Conservation (phyloP, 2,329 filamentous ascomycete species). For the Myriosclerotinia duriaeana region DNA sequence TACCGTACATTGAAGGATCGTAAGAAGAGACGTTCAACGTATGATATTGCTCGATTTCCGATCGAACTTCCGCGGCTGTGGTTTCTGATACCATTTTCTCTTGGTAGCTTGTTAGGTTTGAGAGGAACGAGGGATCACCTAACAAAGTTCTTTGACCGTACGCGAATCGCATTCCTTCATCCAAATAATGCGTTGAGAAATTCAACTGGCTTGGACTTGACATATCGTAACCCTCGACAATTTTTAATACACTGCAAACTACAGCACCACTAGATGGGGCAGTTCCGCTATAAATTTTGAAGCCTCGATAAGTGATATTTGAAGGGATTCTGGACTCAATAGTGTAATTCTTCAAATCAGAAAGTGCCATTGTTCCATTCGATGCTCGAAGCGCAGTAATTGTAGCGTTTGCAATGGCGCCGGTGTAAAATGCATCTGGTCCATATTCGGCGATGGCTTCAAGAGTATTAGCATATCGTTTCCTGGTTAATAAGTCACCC, state of each 20-base stretch:
- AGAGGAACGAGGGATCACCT: conserved; percentile 61
- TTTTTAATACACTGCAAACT: conserved; percentile 73
- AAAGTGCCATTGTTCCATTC: conserved; percentile 83
- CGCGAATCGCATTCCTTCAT: conserved; percentile 66
- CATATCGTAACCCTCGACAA: conserved; percentile 69
- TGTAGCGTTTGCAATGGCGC: conserved; percentile 70
- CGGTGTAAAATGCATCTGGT: conserved; percentile 70
- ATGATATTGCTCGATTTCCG: conserved; percentile 56
- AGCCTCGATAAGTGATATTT: conserved; percentile 66
- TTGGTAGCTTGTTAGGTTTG: conserved; percentile 60
- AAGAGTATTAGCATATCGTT: conserved; percentile 77
- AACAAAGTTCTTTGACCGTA: conserved; percentile 63
- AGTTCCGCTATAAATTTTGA: conserved; percentile 65
- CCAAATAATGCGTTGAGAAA: conserved; percentile 63
- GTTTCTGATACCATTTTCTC: conserved; percentile 50
- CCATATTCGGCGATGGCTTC: conserved; percentile 74
- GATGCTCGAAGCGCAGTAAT: conserved; percentile 64
- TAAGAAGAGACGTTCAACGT: conserved; percentile 62
- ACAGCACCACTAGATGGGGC: conserved; percentile 79
- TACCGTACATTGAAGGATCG: conserved; percentile 60
- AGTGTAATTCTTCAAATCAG: conserved; percentile 73
- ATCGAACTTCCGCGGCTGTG: conserved; percentile 53
- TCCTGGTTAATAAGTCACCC: conserved; percentile 77
- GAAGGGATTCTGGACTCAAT: conserved; percentile 63
- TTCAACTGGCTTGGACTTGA: conserved; percentile 55